Conservation (phyloP, 73 alveolate genomes). For the Tetrahymena thermophila region DNA sequence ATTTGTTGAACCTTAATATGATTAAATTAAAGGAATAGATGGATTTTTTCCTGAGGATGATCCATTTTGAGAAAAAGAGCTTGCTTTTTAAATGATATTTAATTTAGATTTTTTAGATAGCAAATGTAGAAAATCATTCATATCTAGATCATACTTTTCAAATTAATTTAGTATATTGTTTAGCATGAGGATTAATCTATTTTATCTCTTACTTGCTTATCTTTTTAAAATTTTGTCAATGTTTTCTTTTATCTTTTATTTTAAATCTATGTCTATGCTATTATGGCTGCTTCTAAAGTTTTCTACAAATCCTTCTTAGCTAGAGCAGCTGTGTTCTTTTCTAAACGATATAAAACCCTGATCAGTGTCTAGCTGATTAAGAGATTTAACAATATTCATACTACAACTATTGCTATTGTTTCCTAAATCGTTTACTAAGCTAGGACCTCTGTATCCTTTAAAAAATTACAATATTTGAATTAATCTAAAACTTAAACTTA, state of each 20-base stretch:
- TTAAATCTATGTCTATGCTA: neutral
- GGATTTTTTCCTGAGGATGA: neutral
- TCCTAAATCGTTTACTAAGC: neutral
- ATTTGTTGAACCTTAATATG: neutral
- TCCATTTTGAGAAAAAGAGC: neutral
- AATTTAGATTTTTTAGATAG: neutral
- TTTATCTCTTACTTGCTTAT: neutral
- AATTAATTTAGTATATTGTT: neutral
- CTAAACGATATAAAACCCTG: neutral
- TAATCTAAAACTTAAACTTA: neutral
- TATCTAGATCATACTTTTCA: neutral
- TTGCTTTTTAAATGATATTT: neutral
- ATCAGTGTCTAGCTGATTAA: neutral
- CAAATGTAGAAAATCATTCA: neutral
- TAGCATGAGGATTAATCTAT: neutral
- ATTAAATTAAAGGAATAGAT: neutral
- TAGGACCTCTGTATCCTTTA: neutral
- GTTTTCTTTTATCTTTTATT: neutral
- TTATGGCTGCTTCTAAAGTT: neutral
- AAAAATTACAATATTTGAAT: neutral
- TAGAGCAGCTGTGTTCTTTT: neutral
- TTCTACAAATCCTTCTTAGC: neutral
- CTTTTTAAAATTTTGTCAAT: neutral
- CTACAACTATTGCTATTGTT: neutral
- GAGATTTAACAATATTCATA: neutral